Base-by-base conservation (phyloP, 768 basidiomycete genomes). In the Tricholoma matsutake region DNA sequence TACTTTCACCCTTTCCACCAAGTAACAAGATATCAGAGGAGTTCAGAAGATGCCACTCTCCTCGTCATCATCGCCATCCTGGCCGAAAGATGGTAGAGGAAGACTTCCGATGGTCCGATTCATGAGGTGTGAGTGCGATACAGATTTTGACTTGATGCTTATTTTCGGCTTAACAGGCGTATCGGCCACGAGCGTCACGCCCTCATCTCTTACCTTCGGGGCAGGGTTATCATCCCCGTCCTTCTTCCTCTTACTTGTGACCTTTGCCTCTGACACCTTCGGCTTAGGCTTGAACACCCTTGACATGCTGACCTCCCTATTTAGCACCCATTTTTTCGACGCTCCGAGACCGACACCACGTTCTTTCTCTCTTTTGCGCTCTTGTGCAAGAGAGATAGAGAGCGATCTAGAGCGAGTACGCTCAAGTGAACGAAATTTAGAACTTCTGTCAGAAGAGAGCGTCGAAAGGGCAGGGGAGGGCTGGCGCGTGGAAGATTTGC, bases 261-360 rank as follows among this genome's bases (percentile, higher is more conserved):
- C 57, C 13, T 61, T 54, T 20, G 61, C 60, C 43, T 66, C 60
- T 20, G 63, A 67, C 63, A 61, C 60, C 60, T 65, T 80, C 59
- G 73, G 73, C 51, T 78, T 79, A 25, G 75, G 75, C 67, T 85
- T 89, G 74, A 91, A 90, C 22, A 74, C 81, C 32, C 88, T 81
- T 16, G 86, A 85, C 90, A 92, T 92, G 73, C 87, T 91, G 63
- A 91, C 79, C 69, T 92, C 89, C 32, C 88, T 81, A 60, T 79
- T 85, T n/a, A 91, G 72, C 1, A 82, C 73, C 9, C 82, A 79
- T 63, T 83, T 84, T 67, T 84, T 83, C 22, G 62, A 49, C 13
- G 71, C 69, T 1, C 69, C 69, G n/a, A 73, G 67, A 0, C 70
- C 70, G 29, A 70, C 71, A 31, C 73, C 76, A 4, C 71, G 77